phyloP scores from a whole-genome alignment of 2,329 filamentous ascomycete genomes.

The Aureobasidium sp. region DNA sequence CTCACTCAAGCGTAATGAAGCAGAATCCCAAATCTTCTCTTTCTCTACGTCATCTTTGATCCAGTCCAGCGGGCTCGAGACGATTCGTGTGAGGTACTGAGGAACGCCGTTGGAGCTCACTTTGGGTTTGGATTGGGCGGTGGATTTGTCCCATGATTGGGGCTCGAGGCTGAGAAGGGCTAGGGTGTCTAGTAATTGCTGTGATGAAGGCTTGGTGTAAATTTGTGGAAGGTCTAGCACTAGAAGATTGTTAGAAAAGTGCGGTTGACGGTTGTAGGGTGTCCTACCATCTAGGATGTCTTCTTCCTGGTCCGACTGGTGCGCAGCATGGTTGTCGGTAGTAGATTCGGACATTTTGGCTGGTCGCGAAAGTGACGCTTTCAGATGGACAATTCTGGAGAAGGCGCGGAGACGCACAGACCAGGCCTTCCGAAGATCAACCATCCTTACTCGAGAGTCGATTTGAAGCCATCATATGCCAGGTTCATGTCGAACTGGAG shows the following conservation, averaged over 20 bases:
- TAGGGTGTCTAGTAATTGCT: slow-evolving; percentile 57
- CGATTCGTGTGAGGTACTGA: slow-evolving; percentile 60
- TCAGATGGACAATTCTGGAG: slow-evolving; percentile 1
- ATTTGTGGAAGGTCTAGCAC: slow-evolving; percentile 74
- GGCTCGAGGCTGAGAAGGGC: slow-evolving; percentile 57
- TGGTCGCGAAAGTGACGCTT: not conserved
- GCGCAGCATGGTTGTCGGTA: slow-evolving; percentile 11
- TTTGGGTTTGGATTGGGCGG: slow-evolving; percentile 29
- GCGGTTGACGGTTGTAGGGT: slow-evolving; percentile 29
- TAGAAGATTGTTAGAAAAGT: slow-evolving; percentile 22
- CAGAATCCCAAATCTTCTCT: slow-evolving; percentile 67
- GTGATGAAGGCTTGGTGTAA: slow-evolving; percentile 63
- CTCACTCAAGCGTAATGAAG: slow-evolving; percentile 73
- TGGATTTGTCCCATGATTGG: slow-evolving; percentile 52
- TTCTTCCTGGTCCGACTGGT: slow-evolving; percentile 19
- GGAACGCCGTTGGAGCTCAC: slow-evolving; percentile 44
- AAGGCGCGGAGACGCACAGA: slow-evolving; percentile 9
- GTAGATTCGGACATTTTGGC: not conserved
- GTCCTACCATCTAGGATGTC: slow-evolving; percentile 24
- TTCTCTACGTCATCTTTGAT: slow-evolving; percentile 56
- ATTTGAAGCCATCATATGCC: slow-evolving; percentile 90
- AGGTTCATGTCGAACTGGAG: slow-evolving; percentile 88
- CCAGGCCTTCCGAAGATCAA: not conserved
- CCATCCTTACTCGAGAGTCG: slow-evolving; percentile 45
- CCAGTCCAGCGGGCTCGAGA: slow-evolving; percentile 61